phyloP scores from a whole-genome alignment of 495 filamentous ascomycete genomes.

The Penicillium lagena region DNA sequence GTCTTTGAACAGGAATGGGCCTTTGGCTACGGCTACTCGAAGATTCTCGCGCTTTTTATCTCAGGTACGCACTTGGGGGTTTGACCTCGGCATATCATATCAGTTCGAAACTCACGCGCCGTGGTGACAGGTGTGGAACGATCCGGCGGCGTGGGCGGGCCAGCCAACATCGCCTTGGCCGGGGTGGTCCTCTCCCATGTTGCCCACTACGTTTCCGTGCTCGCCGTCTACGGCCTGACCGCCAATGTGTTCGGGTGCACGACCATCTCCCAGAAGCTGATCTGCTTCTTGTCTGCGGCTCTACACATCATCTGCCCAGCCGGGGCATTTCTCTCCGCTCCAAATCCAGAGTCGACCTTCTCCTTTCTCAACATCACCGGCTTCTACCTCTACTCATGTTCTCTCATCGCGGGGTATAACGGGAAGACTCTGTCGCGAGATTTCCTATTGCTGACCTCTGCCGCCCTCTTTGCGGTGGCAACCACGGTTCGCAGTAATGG shows the following conservation, averaged over 20 bases:
- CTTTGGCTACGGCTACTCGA: slow-evolving; percentile 66
- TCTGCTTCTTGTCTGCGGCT: slow-evolving; percentile 60
- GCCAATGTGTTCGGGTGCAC: slow-evolving; percentile 27
- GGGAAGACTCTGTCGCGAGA: slow-evolving; percentile 24
- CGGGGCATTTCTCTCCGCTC: slow-evolving; percentile 83
- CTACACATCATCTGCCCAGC: slow-evolving; percentile 83
- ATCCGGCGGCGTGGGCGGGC: slow-evolving; percentile 17
- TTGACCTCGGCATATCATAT: not conserved
- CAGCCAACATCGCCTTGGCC: slow-evolving; percentile 32
- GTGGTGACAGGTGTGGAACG: slow-evolving; percentile 15
- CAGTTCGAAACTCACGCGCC: not conserved
- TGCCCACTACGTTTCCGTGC: slow-evolving; percentile 67
- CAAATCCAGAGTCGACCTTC: slow-evolving; percentile 76
- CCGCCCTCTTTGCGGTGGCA: slow-evolving; percentile 64
- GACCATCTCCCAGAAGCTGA: slow-evolving; percentile 21
- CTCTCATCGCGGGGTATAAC: slow-evolving; percentile 30
- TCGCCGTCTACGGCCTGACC: slow-evolving; percentile 58
- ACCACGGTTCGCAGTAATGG: slow-evolving; percentile 81
- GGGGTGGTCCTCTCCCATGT: slow-evolving; percentile 61
- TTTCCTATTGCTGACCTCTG: slow-evolving; percentile 49
- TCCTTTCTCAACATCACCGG: slow-evolving; percentile 73
- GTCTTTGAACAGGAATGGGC: slow-evolving; percentile 96
- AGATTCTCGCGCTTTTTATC: slow-evolving; percentile 37
- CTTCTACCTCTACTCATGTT: slow-evolving; percentile 60
- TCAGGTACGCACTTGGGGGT: slow-evolving; percentile 32